Conservation (phyloP, 2,329 filamentous ascomycete genomes). For the Aspergillus pseudonomiae region DNA sequence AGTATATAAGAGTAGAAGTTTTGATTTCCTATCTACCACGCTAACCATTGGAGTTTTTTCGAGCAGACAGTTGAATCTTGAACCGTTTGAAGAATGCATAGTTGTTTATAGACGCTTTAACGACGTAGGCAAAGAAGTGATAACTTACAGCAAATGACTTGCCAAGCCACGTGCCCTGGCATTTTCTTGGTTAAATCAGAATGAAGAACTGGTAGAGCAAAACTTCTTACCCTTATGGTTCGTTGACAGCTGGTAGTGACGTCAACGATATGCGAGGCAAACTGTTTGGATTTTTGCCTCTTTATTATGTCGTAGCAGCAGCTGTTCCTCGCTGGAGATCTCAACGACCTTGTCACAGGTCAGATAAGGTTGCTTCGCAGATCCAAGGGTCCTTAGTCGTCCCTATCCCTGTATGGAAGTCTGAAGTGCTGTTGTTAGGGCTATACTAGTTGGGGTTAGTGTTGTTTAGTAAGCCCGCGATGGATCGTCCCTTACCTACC, state of each 20-base stretch:
- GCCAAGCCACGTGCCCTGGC: background rate
- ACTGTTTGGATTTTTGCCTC: background rate
- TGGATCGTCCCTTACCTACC: background rate
- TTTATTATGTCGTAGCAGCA: background rate
- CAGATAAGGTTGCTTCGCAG: background rate
- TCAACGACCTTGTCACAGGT: fast-evolving
- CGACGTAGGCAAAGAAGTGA: background rate
- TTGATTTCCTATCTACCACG: background rate
- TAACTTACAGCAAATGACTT: background rate
- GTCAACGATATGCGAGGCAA: background rate
- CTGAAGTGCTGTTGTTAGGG: too few relatives aligned
- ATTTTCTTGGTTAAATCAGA: background rate
- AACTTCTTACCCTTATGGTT: background rate
- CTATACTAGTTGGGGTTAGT: too few relatives aligned
- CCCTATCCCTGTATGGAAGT: background rate
- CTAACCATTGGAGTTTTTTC: background rate
- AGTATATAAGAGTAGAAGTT: background rate
- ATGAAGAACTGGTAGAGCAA: background rate
- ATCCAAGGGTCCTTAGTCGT: background rate
- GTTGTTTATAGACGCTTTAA: background rate
- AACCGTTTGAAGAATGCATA: background rate
- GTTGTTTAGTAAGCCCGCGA: background rate
- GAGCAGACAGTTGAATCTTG: background rate
- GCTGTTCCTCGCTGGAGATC: too few relatives aligned
- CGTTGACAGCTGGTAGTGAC: background rate